Percentiles rank a stretch among this genome's conserved stretches.
phyloP scores from a whole-genome alignment of 2,329 filamentous ascomycete species.

The Ophiostoma piceae region DNA sequence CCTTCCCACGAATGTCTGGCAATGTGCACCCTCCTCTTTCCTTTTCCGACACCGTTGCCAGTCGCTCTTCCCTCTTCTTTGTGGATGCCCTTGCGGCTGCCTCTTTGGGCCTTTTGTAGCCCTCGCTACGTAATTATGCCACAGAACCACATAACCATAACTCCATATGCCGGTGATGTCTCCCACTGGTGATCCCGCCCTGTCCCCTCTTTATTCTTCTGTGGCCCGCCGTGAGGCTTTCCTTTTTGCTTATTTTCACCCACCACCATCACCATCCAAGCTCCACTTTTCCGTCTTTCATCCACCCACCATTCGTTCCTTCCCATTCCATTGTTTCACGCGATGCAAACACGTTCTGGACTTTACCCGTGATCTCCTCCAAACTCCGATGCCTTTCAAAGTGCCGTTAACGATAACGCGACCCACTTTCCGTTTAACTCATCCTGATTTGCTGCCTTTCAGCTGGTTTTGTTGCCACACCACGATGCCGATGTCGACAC shows the following conservation, averaged over 20 bases:
- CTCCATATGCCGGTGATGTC: not conserved
- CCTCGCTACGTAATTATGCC: not conserved
- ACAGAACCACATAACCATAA: constrained; percentile 1
- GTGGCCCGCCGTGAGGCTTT: not conserved
- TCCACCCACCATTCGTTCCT: not conserved
- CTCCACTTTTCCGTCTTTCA: not conserved
- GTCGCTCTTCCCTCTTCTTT: not conserved
- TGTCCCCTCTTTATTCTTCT: not conserved
- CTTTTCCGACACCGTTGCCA: not conserved
- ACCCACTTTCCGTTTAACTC: not conserved
- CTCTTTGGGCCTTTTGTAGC: not conserved
- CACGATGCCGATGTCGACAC: not conserved
- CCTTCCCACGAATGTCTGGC: not conserved
- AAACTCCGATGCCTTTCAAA: not conserved
- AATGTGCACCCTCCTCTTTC: not conserved
- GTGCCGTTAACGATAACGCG: not conserved
- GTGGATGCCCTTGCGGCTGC: not conserved
- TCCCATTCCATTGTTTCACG: constrained; percentile 3
- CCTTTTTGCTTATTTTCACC: not conserved
- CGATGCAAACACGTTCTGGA: constrained; percentile 3
- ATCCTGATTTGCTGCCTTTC: not conserved
- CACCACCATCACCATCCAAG: not conserved
- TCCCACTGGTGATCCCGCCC: not conserved
- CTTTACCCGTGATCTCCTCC: not conserved
- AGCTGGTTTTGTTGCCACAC: not conserved